Base-by-base conservation (phyloP, 345 rosid species). In the Acer campestre region DNA sequence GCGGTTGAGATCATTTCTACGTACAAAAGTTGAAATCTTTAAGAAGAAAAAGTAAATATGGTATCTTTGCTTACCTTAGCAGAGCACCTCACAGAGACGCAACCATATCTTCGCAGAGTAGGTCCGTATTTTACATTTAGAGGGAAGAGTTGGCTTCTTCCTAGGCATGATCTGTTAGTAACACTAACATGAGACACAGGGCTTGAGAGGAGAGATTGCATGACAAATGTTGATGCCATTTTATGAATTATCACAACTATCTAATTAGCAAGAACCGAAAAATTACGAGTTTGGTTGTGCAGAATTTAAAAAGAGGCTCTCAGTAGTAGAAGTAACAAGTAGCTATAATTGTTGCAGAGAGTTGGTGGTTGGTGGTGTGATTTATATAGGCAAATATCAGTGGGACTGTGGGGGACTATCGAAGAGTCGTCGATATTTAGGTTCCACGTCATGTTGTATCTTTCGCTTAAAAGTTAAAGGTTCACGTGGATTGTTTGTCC, bases 131-230 rank as follows among this genome's bases (percentile, higher is more conserved):
- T 67, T 7, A 82, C 82, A 14, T 9, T 44, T 44, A 82, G 82
- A 14, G 75, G 64, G 70, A 49, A 25, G 51, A 76, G 79, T 48
- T 75, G 80, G 74, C 8, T 77, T 61, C 48, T 9, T 44, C 48
- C 48, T 44, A 44, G 48, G 48, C 48, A 44, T 44, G 48, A 44
- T 8, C 48, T 1, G 48, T 9, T 44, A 40, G 3, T 29, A 29
- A 29, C 31, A 40, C 48, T 44, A 9, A 44, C 48, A 9, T 80
- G 73, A 20, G 80, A 25, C 1, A 82, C 67, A 1, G 92, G 90
- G 40, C 79, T 78, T 0, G 83, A 82, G 0, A 90, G 79, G 69
- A 87, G 75, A 1, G 92, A 78, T 23, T 90, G 95, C 84, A 90
- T 75, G 38, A 69, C 66, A 3, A 76, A 55, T 0, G 86, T 71